Conservation (phyloP, 495 filamentous ascomycete species). For the Pyrenopolyporus hunteri region DNA sequence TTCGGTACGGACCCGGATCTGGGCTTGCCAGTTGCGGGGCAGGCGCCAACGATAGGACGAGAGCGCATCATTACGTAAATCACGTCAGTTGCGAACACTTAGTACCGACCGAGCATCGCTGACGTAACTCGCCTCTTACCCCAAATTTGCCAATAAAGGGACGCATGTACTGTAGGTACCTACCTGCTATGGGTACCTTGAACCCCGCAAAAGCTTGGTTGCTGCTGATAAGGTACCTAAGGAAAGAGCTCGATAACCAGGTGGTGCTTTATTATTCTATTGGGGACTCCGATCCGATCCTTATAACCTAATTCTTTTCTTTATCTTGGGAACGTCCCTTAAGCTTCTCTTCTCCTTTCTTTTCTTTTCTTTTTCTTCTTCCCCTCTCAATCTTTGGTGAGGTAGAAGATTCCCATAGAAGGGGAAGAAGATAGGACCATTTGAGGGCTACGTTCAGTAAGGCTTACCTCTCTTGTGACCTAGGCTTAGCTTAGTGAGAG, state of each 20-base stretch:
- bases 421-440: neutral
- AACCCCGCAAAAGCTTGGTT: slow-evolving; percentile 41
- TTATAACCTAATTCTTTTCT: neutral
- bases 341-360: neutral
- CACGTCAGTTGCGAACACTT: no score
- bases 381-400: neutral
- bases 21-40: slow-evolving; percentile 39
- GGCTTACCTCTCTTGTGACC: slow-evolving; percentile 7
- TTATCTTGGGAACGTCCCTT: neutral
- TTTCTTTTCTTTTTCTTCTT: slow-evolving; percentile 1
- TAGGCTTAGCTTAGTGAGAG: slow-evolving; percentile 8
- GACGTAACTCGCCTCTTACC: slow-evolving; percentile 23
- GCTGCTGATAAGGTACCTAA: neutral
- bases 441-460: neutral
- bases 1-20: slow-evolving; percentile 14
- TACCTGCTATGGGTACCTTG: neutral
- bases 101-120: slow-evolving; percentile 33
- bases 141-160: slow-evolving; percentile 33
- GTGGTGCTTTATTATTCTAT: slow-evolving; percentile 15
- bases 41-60: slow-evolving; percentile 16
- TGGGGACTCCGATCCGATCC: no score
- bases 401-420: slow-evolving; percentile 2
- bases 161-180: no score
- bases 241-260: slow-evolving; percentile 21
- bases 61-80: slow-evolving; percentile 28